Percentiles rank a stretch among this genome's conserved stretches.
Evolutionary conservation across 495 filamentous ascomycete species (phyloP).

Genomic region (Darksidea phi): DNA sequence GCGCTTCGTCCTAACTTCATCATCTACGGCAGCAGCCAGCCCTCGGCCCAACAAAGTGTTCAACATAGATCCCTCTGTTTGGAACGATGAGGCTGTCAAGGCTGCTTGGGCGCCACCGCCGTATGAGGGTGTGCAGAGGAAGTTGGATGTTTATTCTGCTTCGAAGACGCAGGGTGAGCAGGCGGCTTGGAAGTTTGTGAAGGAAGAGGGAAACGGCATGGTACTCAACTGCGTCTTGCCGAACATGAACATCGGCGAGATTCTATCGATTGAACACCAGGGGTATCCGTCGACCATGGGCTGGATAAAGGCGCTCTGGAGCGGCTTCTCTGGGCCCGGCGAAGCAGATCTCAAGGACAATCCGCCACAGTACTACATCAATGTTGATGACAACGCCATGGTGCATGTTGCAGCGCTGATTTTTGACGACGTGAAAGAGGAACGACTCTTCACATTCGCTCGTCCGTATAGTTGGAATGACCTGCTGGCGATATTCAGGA

Average conservation of each 20-base stretch:
- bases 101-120: slow-evolving; percentile 24
- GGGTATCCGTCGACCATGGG: slow-evolving; percentile 8
- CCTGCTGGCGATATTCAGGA: slow-evolving; percentile 18
- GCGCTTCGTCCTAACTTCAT: slow-evolving; percentile 21
- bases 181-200: slow-evolving; percentile 53
- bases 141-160: slow-evolving; percentile 49
- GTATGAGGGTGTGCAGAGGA: slow-evolving; percentile 13
- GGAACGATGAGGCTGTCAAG: slow-evolving; percentile 16
- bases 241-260: slow-evolving; percentile 37
- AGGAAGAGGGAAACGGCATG: slow-evolving; percentile 49
- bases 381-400: slow-evolving; percentile 23
- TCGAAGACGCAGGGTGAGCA: slow-evolving; percentile 57
- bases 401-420: slow-evolving; percentile 30
- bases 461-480: slow-evolving; percentile 22
- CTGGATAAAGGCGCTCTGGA: slow-evolving; percentile 10
- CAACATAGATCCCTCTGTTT: slow-evolving; percentile 4
- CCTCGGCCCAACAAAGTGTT: slow-evolving; percentile 14
- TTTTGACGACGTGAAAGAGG: slow-evolving; percentile 5
- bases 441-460: slow-evolving; percentile 29
- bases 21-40: slow-evolving; percentile 15
- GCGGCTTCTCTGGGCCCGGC: not conserved
- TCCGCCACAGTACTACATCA: slow-evolving; percentile 18
- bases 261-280: slow-evolving; percentile 15
- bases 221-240: slow-evolving; percentile 55
- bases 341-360: not conserved